Evolutionary conservation across 495 filamentous ascomycete genomes (phyloP).

Genomic region (Penicillium daleae): DNA sequence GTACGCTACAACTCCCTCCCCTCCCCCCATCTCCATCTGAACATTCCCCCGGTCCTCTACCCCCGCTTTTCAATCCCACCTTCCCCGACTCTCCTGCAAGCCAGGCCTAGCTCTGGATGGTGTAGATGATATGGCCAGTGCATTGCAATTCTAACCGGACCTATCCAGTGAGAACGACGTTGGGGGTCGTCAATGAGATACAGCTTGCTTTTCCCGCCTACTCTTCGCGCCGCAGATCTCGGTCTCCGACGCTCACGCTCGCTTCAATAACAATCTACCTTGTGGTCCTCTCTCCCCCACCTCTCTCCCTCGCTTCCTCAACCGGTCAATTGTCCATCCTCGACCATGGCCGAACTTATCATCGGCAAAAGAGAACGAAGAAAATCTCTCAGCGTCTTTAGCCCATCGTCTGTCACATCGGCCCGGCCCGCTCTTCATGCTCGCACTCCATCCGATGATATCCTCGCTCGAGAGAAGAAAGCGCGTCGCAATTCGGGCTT

Average conservation of each 20-base stretch:
- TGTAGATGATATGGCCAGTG: conserved; percentile 12
- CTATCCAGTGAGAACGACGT: conserved; percentile 35
- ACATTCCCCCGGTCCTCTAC: neutral
- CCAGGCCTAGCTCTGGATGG: neutral
- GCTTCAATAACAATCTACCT: conserved; percentile 3
- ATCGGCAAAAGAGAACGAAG: conserved; percentile 46
- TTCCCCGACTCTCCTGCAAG: conserved; percentile 2
- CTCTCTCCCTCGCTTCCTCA: neutral
- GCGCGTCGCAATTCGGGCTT: conserved; percentile 50
- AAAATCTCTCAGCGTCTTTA: conserved; percentile 51
- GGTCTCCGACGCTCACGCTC: conserved; percentile 2
- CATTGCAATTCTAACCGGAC: conserved; percentile 18
- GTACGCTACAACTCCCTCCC: conserved; percentile 37
- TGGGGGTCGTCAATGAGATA: conserved; percentile 42
- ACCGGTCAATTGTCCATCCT: neutral
- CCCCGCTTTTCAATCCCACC: conserved; percentile 16
- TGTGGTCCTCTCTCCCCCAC: neutral
- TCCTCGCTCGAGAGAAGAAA: conserved; percentile 40
- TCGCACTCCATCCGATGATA: conserved; percentile 46
- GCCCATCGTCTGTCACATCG: conserved; percentile 35
- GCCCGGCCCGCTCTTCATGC: conserved; percentile 33
- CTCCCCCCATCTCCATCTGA: conserved; percentile 13
- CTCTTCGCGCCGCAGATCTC: conserved; percentile 17
- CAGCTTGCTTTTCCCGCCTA: conserved; percentile 24
- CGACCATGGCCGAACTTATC: conserved; percentile 44